Conservation (phyloP, 2,329 filamentous ascomycete species). For the Bipolaris zeicola region DNA sequence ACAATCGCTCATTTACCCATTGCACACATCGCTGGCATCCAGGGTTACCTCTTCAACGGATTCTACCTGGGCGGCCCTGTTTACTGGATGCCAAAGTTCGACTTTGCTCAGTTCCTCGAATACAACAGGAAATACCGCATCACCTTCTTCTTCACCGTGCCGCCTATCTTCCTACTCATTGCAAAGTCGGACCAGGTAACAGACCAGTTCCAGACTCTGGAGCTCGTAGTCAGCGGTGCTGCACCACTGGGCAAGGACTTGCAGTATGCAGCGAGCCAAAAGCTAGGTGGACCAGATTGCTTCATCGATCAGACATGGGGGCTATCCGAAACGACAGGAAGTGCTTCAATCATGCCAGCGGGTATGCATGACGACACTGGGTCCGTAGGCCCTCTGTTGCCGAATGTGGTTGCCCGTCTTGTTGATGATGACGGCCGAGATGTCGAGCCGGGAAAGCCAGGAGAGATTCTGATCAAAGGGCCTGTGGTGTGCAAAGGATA, state of each 20-base stretch:
- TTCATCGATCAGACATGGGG: slow-evolving; percentile 63
- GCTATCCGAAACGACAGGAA: slow-evolving; percentile 60
- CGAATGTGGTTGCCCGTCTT: slow-evolving; percentile 46
- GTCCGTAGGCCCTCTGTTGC: slow-evolving; percentile 53
- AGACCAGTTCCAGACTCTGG: slow-evolving; percentile 60
- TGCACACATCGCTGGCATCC: slow-evolving; percentile 56
- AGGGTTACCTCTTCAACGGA: slow-evolving; percentile 55
- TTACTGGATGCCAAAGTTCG: slow-evolving; percentile 69
- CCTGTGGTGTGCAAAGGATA: slow-evolving; percentile 49
- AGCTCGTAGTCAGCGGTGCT: slow-evolving; percentile 58
- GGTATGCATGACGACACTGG: slow-evolving; percentile 54
- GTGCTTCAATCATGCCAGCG: slow-evolving; percentile 54
- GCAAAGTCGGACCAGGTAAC: slow-evolving; percentile 62
- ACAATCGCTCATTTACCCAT: slow-evolving; percentile 55
- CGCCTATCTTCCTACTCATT: slow-evolving; percentile 65
- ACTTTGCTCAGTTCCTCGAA: slow-evolving; percentile 61
- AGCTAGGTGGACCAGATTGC: slow-evolving; percentile 54
- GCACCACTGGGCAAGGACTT: slow-evolving; percentile 63
- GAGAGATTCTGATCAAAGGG: slow-evolving; percentile 45
- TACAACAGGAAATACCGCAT: slow-evolving; percentile 59
- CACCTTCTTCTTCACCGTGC: slow-evolving; percentile 64
- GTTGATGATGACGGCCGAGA: slow-evolving; percentile 44
- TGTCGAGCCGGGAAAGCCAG: slow-evolving; percentile 37
- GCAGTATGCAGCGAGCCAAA: slow-evolving; percentile 58
- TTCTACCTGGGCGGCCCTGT: slow-evolving; percentile 50